Evolutionary conservation across 805 yeast species (phyloP).

Genomic region (Metschnikowia baotianmanensis): DNA sequence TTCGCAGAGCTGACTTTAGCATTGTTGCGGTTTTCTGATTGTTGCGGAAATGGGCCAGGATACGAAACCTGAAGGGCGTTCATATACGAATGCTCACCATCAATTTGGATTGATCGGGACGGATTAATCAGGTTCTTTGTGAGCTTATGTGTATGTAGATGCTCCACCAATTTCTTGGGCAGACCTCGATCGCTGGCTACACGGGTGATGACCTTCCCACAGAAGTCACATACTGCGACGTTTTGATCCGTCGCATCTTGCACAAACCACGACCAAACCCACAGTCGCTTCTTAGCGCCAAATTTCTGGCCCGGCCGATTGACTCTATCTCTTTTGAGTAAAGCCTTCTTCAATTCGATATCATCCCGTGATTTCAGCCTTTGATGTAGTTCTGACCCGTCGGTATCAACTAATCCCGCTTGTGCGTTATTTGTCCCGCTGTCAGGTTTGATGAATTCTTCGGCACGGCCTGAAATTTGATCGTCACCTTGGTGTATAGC

Average conservation of each 20-base stretch:
- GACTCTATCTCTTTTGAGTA: slow-evolving; percentile 28
- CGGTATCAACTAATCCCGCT: neutral
- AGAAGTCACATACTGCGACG: slow-evolving; percentile 52
- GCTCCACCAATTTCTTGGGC: slow-evolving; percentile 59
- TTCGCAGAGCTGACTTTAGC: neutral
- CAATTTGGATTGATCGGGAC: slow-evolving; percentile 37
- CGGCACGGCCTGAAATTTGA: neutral
- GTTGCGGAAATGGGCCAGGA: slow-evolving; percentile 8
- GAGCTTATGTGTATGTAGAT: slow-evolving; percentile 53
- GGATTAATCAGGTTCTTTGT: slow-evolving; percentile 39
- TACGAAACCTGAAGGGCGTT: slow-evolving; percentile 25
- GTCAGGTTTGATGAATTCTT: neutral
- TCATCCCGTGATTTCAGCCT: slow-evolving; percentile 1
- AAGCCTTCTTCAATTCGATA: neutral
- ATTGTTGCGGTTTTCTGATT: neutral
- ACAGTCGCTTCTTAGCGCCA: slow-evolving; percentile 59
- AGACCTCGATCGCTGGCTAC: slow-evolving; percentile 54
- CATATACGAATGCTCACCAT: slow-evolving; percentile 36
- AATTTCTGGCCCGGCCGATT: slow-evolving; percentile 55
- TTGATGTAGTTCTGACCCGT: slow-evolving; percentile 1
- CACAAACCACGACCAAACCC: slow-evolving; percentile 64
- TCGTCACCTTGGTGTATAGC: slow-evolving; percentile 1
- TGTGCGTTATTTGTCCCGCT: neutral
- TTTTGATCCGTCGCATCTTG: slow-evolving; percentile 49
- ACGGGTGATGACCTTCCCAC: slow-evolving; percentile 49